A percentile compares a stretch with the other conserved stretches of the same genome.
Evolutionary conservation across 1,284 basidiomycete species (phyloP).

Genomic region (Sparassis latifolia): DNA sequence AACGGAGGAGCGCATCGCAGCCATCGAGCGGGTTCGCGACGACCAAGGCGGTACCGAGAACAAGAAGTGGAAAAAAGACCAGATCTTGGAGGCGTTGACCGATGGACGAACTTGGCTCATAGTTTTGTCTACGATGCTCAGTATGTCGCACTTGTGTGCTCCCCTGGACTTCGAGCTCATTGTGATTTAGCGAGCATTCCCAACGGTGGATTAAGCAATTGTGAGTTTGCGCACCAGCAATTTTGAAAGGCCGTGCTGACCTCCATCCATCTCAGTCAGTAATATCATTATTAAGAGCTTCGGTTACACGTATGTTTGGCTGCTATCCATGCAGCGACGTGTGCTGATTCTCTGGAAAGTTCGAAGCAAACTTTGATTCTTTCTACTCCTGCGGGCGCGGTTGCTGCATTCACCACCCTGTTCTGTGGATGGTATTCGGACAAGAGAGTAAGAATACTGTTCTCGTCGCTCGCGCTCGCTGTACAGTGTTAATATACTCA

Average conservation of each 20-base stretch:
- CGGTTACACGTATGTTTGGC: slow-evolving; percentile 49
- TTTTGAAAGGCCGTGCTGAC: neutral
- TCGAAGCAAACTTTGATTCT: slow-evolving; percentile 59
- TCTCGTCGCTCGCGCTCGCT: neutral
- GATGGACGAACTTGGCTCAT: slow-evolving; percentile 63
- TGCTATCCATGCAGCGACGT: neutral
- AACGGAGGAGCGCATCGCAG: slow-evolving; percentile 55
- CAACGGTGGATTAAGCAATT: slow-evolving; percentile 61
- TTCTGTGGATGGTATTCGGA: slow-evolving; percentile 62
- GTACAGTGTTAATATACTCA: too few species aligned
- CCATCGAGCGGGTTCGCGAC: slow-evolving; percentile 61
- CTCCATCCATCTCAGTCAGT: slow-evolving; percentile 38
- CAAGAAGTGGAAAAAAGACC: slow-evolving; percentile 54
- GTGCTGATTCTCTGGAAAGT: slow-evolving; percentile 22
- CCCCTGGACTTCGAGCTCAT: neutral
- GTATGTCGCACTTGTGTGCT: slow-evolving; percentile 24
- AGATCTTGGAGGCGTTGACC: slow-evolving; percentile 49
- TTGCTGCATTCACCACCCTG: slow-evolving; percentile 43
- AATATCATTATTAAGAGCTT: slow-evolving; percentile 58
- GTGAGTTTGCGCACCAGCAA: slow-evolving; percentile 29
- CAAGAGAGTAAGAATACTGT: slow-evolving; percentile 35
- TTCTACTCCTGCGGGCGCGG: slow-evolving; percentile 50
- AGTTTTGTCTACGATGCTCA: slow-evolving; percentile 53
- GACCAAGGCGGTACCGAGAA: slow-evolving; percentile 64
- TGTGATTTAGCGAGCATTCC: slow-evolving; percentile 47